Evolutionary conservation across 2,329 filamentous ascomycete species (phyloP).

Genomic region (Colletotrichum caudatum): DNA sequence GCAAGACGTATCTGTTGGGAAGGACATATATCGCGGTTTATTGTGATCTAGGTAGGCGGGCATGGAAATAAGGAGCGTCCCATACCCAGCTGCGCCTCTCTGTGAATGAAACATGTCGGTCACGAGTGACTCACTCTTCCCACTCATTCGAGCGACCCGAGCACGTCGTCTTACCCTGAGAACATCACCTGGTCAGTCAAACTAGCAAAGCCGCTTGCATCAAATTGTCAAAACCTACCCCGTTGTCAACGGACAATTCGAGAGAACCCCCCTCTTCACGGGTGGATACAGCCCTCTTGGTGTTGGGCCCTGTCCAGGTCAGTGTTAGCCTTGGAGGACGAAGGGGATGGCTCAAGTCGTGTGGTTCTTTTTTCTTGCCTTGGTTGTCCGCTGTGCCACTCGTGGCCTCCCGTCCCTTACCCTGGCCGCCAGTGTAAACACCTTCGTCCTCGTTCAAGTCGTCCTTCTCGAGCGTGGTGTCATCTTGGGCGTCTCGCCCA

Average conservation of each 20-base stretch:
- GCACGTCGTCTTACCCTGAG: not conserved
- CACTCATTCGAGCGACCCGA: not conserved
- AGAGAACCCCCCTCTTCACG: not conserved
- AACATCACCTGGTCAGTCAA: not conserved
- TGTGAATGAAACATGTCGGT: constrained; percentile 1
- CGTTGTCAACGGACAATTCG: not conserved
- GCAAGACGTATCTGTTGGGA: not conserved
- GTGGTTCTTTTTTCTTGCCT: not conserved
- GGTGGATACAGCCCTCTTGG: not conserved
- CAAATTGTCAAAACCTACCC: not conserved
- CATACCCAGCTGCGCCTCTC: constrained; percentile 7
- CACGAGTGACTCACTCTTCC: constrained; percentile 3
- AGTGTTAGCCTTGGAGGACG: not conserved
- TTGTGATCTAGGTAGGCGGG: not conserved
- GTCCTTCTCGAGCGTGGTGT: not conserved
- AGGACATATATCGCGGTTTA: constrained; percentile 7
- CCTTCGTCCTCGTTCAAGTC: not conserved
- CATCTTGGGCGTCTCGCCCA: not conserved
- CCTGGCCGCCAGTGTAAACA: not conserved
- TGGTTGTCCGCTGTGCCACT: not conserved
- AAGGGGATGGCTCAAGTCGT: not conserved
- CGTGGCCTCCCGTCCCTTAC: not conserved
- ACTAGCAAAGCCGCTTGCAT: not conserved
- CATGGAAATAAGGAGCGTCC: not conserved
- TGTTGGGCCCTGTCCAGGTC: not conserved